phyloP scores from a whole-genome alignment of 805 yeast genomes.

The Tetrapisispora fleetii region DNA sequence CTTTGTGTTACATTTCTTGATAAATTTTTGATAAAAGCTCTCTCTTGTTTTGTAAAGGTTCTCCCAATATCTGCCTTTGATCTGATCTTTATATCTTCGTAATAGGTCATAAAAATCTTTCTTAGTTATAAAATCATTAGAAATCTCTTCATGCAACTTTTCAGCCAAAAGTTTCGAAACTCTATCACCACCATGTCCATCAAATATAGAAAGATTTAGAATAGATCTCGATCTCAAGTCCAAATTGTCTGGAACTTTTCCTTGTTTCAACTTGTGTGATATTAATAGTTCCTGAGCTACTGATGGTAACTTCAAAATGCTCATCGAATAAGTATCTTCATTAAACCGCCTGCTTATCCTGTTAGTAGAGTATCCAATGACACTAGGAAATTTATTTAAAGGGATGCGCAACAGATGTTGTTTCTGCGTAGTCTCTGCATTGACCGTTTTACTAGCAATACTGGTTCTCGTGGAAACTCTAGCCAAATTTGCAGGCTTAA shows the following conservation, averaged over 20 bases:
- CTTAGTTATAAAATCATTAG: conserved; percentile 27
- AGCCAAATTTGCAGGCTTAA: conserved; percentile 15
- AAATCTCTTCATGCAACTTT: conserved; percentile 47
- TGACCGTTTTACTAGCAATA: neutral
- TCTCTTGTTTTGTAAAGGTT: conserved; percentile 48
- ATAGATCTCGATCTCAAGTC: conserved; percentile 29
- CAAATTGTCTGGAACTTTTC: conserved; percentile 3
- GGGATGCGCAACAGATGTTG: conserved; percentile 15
- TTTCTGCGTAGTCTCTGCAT: neutral
- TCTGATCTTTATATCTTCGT: conserved; percentile 42
- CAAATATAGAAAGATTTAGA: conserved; percentile 70
- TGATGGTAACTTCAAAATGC: conserved; percentile 43
- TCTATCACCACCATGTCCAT: conserved; percentile 83
- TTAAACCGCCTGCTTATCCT: conserved; percentile 69
- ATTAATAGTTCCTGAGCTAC: conserved; percentile 17
- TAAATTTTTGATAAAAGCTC: conserved; percentile 28
- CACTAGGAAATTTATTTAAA: conserved; percentile 26
- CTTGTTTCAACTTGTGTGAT: conserved; percentile 1
- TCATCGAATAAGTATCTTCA: conserved; percentile 72
- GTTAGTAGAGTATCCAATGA: conserved; percentile 65
- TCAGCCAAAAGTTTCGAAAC: conserved; percentile 54
- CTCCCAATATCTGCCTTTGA: conserved; percentile 81
- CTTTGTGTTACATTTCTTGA: conserved; percentile 27
- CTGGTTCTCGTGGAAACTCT: neutral
- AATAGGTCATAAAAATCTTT: conserved; percentile 37